Base-by-base conservation (phyloP, 768 basidiomycete species). In the Boletus sp. region DNA sequence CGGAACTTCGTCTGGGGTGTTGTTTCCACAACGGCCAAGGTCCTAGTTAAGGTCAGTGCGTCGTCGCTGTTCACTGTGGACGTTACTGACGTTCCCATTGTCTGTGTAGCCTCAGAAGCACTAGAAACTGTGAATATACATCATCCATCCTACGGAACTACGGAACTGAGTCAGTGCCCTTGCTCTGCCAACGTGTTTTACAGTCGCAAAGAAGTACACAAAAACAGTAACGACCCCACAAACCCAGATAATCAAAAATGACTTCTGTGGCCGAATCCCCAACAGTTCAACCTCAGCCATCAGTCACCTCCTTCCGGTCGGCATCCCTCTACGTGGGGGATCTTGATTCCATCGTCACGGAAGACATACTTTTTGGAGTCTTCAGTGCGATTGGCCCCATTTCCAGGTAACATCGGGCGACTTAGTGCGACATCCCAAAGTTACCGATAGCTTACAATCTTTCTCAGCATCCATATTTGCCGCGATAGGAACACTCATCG, bases 371-470 rank as follows among this genome's bases (percentile, higher is more conserved):
- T 52, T 99, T 98, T 72, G 97, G 98, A 81, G 98, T 99, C 74
- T 99, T 99, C 83, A 97, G 97, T 75, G 96, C 98, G 92, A 94
- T 98, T 76, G 97, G 97, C 51, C 97, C 96, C 47, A 96, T 99
- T 63, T 94, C 94, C 45, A 95, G 93, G 94, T 92, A 62, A 61
- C 86, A 75, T 35, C 49, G 41, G 29, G 8, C 15, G 47, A 33
- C 44, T 42, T 30, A 10, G 48, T 56, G 52, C 4, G 0, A 47
- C 35, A 1, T 6, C 12, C 12, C 3, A 47, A 18, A 37, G 47
- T 47, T 48, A 15, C 47, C 4, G 15, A 30, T 17, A 0, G 1
- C 17, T 53, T 37, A 54, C 20, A 24, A 24, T 24, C 17, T 47
- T 30, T 30, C 61, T 36, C 59, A 94, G 94, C 74, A 98, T 99